Evolutionary conservation across 2,329 filamentous ascomycete genomes (phyloP), one percentile per base, ranked within the genome.

Genomic region (Beauveria medogensis): DNA sequence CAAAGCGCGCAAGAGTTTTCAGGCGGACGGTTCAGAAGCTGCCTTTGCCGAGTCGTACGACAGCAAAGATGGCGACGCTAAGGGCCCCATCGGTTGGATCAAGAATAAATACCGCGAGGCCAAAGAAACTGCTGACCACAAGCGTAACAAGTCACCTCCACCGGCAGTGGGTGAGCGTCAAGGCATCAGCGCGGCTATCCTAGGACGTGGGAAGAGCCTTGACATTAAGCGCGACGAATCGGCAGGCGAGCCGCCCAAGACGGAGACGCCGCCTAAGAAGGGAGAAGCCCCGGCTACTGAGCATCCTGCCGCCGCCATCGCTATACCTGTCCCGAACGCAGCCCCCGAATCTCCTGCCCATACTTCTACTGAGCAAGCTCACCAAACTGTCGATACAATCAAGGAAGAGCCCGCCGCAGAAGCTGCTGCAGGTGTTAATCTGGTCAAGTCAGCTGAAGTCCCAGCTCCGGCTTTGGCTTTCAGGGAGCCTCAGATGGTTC

Each of bases 21-120:
- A 77, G 2, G 79, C 78, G 3, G 82, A 84, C 18, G 78, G 77
- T 40, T 77, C 78, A 6, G 81, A 84, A 51, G 74, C 76, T 8
- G 69, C 73, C 4, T 64, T 75, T 41, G 69, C 72, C 3, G 70
- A 72, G 26, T 67, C 70, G 2, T 79, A 82, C 24, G 77, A 79
- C n/a, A 66, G 68, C 54, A 74, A 70, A 56, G 78, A 82, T 57
- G 77, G 70, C 61, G 80, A 83, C 9, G 81, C 83, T 40, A 80
- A 77, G 65, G 80, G 81, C 3, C 75, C 83, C 9, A 75, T 84
- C 8, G 79, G 79, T 51, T 85, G 83, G 82, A 80, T 85, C 65
- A 83, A 79, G 69, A 81, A 74, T 70, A 85, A 85, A 68, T 83
- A 84, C 68, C 80, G 82, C 28, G 82, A 83, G 67, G 80, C 80